phyloP scores from a whole-genome alignment of 495 filamentous ascomycete species.

The Aspergillus steynii region DNA sequence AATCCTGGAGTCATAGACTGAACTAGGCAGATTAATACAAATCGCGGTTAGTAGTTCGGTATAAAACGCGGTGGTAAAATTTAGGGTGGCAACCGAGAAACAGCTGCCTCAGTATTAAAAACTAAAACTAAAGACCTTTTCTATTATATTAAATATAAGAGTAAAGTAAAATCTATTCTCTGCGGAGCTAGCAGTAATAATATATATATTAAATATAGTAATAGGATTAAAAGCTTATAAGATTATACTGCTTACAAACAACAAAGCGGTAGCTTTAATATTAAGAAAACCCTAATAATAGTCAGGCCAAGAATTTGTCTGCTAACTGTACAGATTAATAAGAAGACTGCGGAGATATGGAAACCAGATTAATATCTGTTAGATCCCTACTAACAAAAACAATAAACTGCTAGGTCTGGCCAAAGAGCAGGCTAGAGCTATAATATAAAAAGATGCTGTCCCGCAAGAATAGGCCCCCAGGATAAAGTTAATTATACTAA shows the following conservation, averaged over 20 bases:
- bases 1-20: conserved; percentile 3
- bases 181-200: conserved; percentile 21
- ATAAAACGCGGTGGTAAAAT: too few species aligned
- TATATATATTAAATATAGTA: conserved; percentile 17
- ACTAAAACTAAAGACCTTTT: too few species aligned
- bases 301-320: conserved; percentile 21
- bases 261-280: conserved; percentile 23
- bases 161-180: conserved; percentile 18
- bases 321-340: conserved; percentile 22
- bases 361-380: conserved; percentile 19
- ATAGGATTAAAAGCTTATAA: conserved; percentile 13
- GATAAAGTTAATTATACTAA: conserved; percentile 11
- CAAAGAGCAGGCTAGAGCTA: conserved; percentile 26
- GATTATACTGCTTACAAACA: conserved; percentile 23
- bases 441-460: conserved; percentile 17
- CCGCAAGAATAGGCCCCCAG: conserved; percentile 11
- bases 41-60: too few species aligned
- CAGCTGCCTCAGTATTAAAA: too few species aligned
- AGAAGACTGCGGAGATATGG: conserved; percentile 21
- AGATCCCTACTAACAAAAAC: conserved; percentile 18
- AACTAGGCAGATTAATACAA: conserved; percentile 15
- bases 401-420: conserved; percentile 26
- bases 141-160: too few species aligned
- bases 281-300: conserved; percentile 23
- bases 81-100: too few species aligned